Percentiles rank a stretch among this genome's conserved stretches.
Conservation (phyloP, 768 basidiomycete genomes). For the Lyophyllum atratum region DNA sequence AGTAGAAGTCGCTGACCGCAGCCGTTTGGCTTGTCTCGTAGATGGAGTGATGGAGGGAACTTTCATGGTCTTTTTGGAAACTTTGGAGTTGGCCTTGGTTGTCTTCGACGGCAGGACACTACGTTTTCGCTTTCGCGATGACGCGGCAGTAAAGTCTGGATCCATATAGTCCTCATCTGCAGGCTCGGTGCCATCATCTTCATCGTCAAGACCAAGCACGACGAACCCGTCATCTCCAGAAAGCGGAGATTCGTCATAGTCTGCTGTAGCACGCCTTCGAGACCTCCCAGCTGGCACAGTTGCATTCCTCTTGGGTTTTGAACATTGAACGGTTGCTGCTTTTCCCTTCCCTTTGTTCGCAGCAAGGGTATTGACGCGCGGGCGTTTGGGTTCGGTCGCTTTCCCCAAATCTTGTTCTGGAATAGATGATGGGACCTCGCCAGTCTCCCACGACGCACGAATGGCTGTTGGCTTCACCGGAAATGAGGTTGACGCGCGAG, state of each 20-base stretch:
- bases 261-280: conserved; percentile 19
- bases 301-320: conserved; percentile 4
- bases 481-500: conserved; percentile 6
- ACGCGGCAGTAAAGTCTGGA: conserved; percentile 24
- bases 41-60: conserved; percentile 27
- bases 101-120: conserved; percentile 21
- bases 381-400: background rate
- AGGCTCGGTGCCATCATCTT: conserved; percentile 39
- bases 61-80: conserved; percentile 24
- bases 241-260: conserved; percentile 12
- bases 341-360: conserved; percentile 4
- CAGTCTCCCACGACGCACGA: conserved; percentile 34
- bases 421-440: conserved; percentile 58
- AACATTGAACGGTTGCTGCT: background rate
- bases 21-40: conserved; percentile 37
- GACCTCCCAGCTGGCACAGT: background rate
- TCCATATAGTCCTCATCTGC: conserved; percentile 45
- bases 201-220: conserved; percentile 15
- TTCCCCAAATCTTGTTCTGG: conserved; percentile 49
- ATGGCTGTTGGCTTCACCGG: background rate
- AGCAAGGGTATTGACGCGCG: background rate
- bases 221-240: conserved; percentile 28
- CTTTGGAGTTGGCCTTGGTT: conserved; percentile 21
- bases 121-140: conserved; percentile 51
- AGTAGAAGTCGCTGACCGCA: conserved; percentile 37